Percentiles rank a stretch among this genome's conserved stretches.
Evolutionary conservation across 148 eudicot genomes (phyloP).

Genomic region (Rhododendron simsii): DNA sequence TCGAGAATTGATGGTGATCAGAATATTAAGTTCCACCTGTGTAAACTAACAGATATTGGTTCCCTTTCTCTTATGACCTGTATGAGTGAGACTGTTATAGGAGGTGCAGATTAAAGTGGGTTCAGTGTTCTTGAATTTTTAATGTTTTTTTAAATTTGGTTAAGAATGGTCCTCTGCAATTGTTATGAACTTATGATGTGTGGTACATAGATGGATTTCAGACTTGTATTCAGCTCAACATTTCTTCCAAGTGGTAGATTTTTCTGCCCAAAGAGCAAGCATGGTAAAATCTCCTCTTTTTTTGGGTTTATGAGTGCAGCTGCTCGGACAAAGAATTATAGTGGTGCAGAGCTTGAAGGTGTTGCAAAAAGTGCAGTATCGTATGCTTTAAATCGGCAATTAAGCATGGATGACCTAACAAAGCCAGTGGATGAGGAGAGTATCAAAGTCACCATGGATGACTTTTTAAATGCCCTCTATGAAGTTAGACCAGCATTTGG

Average conservation of each 20-base stretch:
- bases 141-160: background rate
- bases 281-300: background rate
- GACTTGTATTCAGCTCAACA: background rate
- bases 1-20: background rate
- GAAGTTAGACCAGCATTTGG: conserved; percentile 98
- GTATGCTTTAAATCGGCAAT: conserved; percentile 82
- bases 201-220: background rate
- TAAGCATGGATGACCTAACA: conserved; percentile 90
- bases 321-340: conserved; percentile 92
- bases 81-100: background rate
- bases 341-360: conserved; percentile 99
- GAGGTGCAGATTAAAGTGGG: background rate
- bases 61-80: background rate
- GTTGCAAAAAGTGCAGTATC: conserved; percentile 99
- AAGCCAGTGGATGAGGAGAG: conserved; percentile 93
- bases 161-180: background rate
- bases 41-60: background rate
- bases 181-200: background rate
- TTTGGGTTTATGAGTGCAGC: conserved; percentile 39
- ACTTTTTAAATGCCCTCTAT: conserved; percentile 71
- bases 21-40: background rate
- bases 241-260: background rate
- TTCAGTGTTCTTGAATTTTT: background rate
- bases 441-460: conserved; percentile 93
- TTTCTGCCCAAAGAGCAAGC: background rate